These are phyloP conservation scores for Pestalotiopsis fici DNA, from an alignment of 2,329 filamentous ascomycete genomes.

Conservation along the genomic window DNA sequence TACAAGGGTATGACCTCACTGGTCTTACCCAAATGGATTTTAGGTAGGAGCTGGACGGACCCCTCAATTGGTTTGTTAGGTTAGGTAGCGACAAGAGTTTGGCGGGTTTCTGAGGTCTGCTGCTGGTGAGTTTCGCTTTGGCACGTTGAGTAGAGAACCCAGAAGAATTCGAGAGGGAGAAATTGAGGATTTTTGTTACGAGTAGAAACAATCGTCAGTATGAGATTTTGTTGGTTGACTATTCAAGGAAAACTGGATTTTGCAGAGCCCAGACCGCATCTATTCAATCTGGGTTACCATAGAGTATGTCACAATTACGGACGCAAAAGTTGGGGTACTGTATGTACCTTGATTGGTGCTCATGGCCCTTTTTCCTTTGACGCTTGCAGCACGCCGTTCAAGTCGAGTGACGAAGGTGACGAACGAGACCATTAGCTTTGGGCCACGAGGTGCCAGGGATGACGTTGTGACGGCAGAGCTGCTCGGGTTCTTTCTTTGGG, in stretches of 20 bases:
- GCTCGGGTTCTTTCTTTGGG: not conserved
- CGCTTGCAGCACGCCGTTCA: not conserved
- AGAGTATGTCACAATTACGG: not conserved
- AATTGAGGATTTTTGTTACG: not conserved
- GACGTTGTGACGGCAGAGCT: conserved; percentile 1
- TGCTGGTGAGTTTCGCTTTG: too few species aligned
- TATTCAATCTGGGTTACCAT: not conserved
- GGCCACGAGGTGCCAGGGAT: conserved; percentile 6
- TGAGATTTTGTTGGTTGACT: not conserved
- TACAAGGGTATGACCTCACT: conserved; percentile 7
- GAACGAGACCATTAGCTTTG: not conserved
- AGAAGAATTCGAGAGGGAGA: not conserved
- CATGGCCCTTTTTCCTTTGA: not conserved
- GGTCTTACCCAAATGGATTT: not conserved
- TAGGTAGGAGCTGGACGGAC: not conserved
- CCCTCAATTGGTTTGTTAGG: not conserved
- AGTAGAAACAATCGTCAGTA: not conserved
- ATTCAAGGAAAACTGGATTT: not conserved
- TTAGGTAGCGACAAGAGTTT: not conserved
- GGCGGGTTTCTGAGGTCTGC: not conserved
- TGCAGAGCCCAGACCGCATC: not conserved
- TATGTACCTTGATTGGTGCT: not conserved
- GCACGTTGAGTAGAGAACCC: too few species aligned
- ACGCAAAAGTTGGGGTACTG: not conserved
- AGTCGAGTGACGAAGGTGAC: not conserved